These are phyloP conservation scores for Colletotrichum horii DNA, from an alignment of 2,329 filamentous ascomycete genomes.

Conservation along the genomic window DNA sequence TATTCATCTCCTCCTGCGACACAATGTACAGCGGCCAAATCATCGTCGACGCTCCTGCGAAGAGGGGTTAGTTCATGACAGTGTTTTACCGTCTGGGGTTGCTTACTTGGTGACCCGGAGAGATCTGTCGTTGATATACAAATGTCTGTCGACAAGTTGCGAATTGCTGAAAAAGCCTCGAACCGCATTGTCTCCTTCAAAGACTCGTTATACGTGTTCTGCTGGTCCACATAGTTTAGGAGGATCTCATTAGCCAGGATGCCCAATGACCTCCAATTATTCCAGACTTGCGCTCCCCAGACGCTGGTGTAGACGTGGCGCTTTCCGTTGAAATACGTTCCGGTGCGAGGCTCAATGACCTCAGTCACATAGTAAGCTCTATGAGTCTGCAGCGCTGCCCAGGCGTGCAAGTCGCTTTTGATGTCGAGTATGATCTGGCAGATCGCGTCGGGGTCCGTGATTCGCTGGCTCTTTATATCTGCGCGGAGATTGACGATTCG, in stretches of 20 bases:
- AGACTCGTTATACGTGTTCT: neutral
- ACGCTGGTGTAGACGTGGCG: conserved; percentile 19
- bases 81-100: neutral
- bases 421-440: neutral
- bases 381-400: neutral
- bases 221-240: neutral
- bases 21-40: conserved; percentile 24
- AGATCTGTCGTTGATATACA: neutral
- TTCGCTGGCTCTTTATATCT: conserved; percentile 20
- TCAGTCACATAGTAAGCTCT: neutral
- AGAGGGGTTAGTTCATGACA: neutral
- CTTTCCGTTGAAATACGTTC: conserved; percentile 12
- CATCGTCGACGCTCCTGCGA: neutral
- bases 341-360: neutral
- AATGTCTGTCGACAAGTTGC: neutral
- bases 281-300: conserved; percentile 26
- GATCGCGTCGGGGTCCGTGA: conserved; percentile 18
- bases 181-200: neutral
- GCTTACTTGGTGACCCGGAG: neutral
- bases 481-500: conserved; percentile 25
- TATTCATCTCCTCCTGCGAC: conserved; percentile 18
- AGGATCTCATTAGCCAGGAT: conserved; percentile 23
- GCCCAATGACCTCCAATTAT: conserved; percentile 25
- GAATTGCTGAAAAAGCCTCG: neutral
- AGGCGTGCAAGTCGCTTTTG: neutral